phyloP scores from a whole-genome alignment of 1,284 basidiomycete genomes.

The Cryptococcus floricola region DNA sequence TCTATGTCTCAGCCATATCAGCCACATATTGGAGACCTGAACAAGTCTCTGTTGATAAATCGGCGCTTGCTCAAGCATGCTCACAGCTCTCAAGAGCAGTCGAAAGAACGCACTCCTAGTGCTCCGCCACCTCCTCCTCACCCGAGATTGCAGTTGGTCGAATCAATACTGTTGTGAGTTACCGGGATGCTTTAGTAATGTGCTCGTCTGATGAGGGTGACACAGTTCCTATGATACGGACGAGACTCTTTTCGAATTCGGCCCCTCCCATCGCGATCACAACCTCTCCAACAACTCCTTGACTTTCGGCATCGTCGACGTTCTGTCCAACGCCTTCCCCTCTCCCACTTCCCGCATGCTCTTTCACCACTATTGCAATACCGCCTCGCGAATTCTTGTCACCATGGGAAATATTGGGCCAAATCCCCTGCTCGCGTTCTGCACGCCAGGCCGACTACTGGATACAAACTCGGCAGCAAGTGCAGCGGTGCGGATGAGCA shows the following conservation, averaged over 20 bases:
- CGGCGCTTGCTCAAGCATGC: conserved; percentile 14
- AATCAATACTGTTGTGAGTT: conserved; percentile 20
- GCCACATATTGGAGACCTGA: conserved; percentile 18
- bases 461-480: conserved; percentile 31
- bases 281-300: conserved; percentile 15
- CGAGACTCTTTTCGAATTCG: conserved; percentile 27
- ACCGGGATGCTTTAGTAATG: too few species aligned
- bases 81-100: not conserved
- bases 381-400: conserved; percentile 24
- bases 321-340: conserved; percentile 33
- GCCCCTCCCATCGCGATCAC: conserved; percentile 23
- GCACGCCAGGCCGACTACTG: conserved; percentile 28
- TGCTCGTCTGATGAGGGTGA: not conserved
- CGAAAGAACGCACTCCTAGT: conserved; percentile 4
- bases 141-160: conserved; percentile 18
- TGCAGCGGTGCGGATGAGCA: conserved; percentile 35
- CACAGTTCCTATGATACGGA: conserved; percentile 2
- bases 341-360: conserved; percentile 28
- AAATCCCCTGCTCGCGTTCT: conserved; percentile 32
- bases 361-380: conserved; percentile 35
- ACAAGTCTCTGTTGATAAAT: conserved; percentile 17
- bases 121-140: conserved; percentile 6
- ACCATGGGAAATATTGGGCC: conserved; percentile 38
- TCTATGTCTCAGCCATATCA: conserved; percentile 3
- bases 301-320: conserved; percentile 17